Conservation (phyloP, 2,329 filamentous ascomycete genomes). For the Trichoderma atrobrunneum region DNA sequence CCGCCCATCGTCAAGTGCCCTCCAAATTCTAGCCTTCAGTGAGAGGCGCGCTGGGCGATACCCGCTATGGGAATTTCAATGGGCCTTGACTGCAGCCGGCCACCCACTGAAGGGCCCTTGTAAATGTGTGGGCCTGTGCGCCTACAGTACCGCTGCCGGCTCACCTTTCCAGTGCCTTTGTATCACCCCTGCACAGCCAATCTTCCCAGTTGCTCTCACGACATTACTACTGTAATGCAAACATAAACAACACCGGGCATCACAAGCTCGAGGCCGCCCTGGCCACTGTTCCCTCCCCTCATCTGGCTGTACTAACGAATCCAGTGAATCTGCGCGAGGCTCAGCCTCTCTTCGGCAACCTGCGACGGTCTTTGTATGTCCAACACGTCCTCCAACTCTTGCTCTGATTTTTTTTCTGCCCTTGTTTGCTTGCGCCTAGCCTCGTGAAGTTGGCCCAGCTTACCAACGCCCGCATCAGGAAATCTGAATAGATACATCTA, state of each 20-base stretch:
- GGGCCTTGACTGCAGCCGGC: neutral
- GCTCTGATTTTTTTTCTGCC: constrained; percentile 8
- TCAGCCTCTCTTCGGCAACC: neutral
- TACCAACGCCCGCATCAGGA: constrained; percentile 6
- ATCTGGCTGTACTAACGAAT: constrained; percentile 32
- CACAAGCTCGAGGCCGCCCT: constrained; percentile 32
- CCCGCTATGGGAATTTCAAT: neutral
- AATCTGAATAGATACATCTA: neutral
- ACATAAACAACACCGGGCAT: constrained; percentile 36
- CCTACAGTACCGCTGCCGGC: neutral
- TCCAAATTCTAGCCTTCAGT: neutral
- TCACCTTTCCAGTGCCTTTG: neutral
- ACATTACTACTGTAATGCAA: constrained; percentile 15
- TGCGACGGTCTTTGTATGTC: neutral
- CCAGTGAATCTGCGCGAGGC: constrained; percentile 9
- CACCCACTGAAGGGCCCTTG: neutral
- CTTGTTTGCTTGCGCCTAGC: constrained; percentile 3
- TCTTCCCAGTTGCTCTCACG: constrained; percentile 10
- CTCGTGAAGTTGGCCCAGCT: neutral
- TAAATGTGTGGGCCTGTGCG: neutral
- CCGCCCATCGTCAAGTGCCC: neutral
- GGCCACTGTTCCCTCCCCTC: constrained; percentile 24
- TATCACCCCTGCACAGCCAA: neutral
- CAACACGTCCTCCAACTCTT: neutral
- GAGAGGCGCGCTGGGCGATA: neutral